phyloP scores from a whole-genome alignment of 2,329 filamentous ascomycete species.

The Fusarium burgessii region DNA sequence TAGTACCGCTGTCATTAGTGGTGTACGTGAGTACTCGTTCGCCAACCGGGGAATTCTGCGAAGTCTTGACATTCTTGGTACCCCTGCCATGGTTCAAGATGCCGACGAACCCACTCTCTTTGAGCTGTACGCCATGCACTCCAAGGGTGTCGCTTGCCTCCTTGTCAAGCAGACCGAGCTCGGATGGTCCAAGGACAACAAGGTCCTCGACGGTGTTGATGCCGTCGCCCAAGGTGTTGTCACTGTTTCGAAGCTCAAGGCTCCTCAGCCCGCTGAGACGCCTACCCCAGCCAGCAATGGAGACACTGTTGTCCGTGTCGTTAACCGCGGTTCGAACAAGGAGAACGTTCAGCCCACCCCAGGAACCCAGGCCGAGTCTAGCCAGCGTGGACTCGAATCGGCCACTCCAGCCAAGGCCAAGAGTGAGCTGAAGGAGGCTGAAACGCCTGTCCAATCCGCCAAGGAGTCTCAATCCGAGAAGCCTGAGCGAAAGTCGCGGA shows the following conservation, averaged over 20 bases:
- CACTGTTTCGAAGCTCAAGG: constrained; percentile 76
- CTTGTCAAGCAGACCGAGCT: constrained; percentile 89
- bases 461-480: constrained; percentile 64
- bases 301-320: constrained; percentile 50
- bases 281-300: constrained; percentile 52
- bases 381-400: constrained; percentile 50
- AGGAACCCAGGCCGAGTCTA: constrained; percentile 42
- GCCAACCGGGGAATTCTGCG: constrained; percentile 86
- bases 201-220: constrained; percentile 83
- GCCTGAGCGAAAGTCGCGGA: constrained; percentile 69
- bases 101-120: constrained; percentile 82
- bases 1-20: constrained; percentile 96
- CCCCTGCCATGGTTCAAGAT: constrained; percentile 71
- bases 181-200: constrained; percentile 91
- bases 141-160: constrained; percentile 92
- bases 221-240: constrained; percentile 81
- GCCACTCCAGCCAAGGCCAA: constrained; percentile 55
- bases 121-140: constrained; percentile 97
- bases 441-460: constrained; percentile 55
- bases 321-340: constrained; percentile 52
- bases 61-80: constrained; percentile 88
- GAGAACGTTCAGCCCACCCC: constrained; percentile 50
- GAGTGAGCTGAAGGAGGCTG: constrained; percentile 62
- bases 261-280: constrained; percentile 58
- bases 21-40: constrained; percentile 94